Evolutionary conservation across 23 red algal genomes (phyloP).

Genomic region (Pyropia haitanensis): DNA sequence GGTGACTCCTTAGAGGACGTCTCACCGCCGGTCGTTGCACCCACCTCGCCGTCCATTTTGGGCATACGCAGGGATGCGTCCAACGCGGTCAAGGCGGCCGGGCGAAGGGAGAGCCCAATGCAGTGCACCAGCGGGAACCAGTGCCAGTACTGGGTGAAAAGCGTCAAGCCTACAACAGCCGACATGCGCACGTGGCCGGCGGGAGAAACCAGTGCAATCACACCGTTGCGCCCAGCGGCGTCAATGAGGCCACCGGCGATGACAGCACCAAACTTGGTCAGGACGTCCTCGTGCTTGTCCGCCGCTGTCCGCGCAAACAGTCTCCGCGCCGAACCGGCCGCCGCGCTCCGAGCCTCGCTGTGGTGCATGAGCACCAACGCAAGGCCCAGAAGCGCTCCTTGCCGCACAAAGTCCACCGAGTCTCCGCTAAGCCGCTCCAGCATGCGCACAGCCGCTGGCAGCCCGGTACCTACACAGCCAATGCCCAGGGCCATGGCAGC

Average conservation of each 20-base stretch:
- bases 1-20: too few species aligned
- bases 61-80: constrained; percentile 75
- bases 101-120: constrained; percentile 67
- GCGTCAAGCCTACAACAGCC: constrained; percentile 80
- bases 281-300: constrained; percentile 80
- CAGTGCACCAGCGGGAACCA: constrained; percentile 93
- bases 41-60: constrained; percentile 51
- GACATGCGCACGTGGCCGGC: constrained; percentile 63
- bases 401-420: constrained; percentile 90
- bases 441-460: constrained; percentile 66
- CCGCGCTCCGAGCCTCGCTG: constrained; percentile 48
- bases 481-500: constrained; percentile 96
- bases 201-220: constrained; percentile 61
- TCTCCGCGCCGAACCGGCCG: constrained; percentile 51
- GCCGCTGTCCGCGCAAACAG: constrained; percentile 61
- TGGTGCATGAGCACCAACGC: constrained; percentile 92
- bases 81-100: constrained; percentile 59
- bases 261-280: constrained; percentile 89
- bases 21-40: background rate
- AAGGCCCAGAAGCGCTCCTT: constrained; percentile 87
- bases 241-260: constrained; percentile 78
- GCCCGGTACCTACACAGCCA: constrained; percentile 80
- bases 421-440: constrained; percentile 72
- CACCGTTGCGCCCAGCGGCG: constrained; percentile 80
- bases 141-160: constrained; percentile 97